These are phyloP conservation scores for Asterella californica DNA, from an alignment of 225 moss, liverwort and hornwort genomes.

Conservation along the genomic window DNA sequence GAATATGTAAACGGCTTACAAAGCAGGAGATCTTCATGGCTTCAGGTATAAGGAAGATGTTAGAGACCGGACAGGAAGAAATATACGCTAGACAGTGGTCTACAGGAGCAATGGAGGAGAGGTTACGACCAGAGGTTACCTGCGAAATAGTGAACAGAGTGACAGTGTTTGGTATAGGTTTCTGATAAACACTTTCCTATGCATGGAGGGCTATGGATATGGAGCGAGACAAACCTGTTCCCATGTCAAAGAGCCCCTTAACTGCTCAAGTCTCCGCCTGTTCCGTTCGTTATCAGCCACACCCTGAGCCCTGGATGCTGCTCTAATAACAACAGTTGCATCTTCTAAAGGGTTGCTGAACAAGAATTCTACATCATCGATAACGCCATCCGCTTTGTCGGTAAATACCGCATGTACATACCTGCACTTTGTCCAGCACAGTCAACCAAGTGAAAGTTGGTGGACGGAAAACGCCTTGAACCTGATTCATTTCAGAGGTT, in stretches of 20 bases:
- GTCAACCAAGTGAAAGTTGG: neutral
- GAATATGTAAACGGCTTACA: too few relatives aligned
- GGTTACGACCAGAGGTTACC: too few relatives aligned
- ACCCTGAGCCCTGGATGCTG: conserved; percentile 70
- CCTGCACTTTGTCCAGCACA: conserved; percentile 35
- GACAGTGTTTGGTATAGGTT: neutral
- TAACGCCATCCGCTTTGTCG: conserved; percentile 61
- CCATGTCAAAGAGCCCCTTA: conserved; percentile 74
- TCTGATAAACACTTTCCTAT: neutral
- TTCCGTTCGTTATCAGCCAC: conserved; percentile 67
- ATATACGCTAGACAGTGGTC: too few relatives aligned
- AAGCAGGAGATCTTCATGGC: too few relatives aligned
- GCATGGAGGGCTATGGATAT: neutral
- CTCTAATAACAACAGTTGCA: conserved; percentile 72
- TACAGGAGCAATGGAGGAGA: too few relatives aligned
- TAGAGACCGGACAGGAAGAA: too few relatives aligned
- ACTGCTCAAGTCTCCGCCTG: conserved; percentile 61
- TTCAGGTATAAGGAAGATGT: too few relatives aligned
- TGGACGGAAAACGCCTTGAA: neutral
- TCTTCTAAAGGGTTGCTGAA: conserved; percentile 73
- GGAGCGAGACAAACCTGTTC: conserved; percentile 55
- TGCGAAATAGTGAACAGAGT: too few relatives aligned
- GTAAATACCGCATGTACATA: conserved; percentile 76
- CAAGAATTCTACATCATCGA: conserved; percentile 86
- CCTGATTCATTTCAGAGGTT: neutral